phyloP scores from a whole-genome alignment of 257 asterid genomes.

The Linaria vulgaris region DNA sequence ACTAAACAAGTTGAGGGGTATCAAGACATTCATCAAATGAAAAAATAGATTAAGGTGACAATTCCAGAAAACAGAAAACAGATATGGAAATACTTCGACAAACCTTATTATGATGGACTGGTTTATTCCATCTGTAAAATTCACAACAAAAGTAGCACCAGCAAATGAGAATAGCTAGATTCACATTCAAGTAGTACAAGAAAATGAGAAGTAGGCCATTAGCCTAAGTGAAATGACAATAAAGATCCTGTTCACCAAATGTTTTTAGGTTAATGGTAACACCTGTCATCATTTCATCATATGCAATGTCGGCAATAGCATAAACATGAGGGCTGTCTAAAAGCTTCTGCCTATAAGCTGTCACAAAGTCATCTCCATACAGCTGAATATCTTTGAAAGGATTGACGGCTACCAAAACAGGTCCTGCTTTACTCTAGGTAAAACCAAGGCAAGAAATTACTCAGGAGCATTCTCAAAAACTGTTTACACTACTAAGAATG shows the following conservation, averaged over 20 bases:
- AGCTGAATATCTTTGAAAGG: slow-evolving; percentile 77
- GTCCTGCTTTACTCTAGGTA: slow-evolving; percentile 90
- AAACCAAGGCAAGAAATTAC: slow-evolving; percentile 30
- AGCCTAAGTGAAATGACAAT: slow-evolving; percentile 18
- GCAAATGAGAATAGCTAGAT: slow-evolving; percentile 20
- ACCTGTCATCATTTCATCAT: slow-evolving; percentile 84
- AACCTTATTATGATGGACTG: slow-evolving; percentile 95
- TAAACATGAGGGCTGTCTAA: slow-evolving; percentile 88
- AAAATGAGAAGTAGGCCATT: slow-evolving; percentile 22
- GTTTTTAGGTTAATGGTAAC: slow-evolving; percentile 22
- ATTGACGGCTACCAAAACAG: slow-evolving; percentile 75
- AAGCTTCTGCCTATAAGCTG: slow-evolving; percentile 70
- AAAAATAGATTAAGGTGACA: not conserved
- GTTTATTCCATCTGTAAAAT: slow-evolving; percentile 63
- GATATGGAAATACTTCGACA: slow-evolving; percentile 31
- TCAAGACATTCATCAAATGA: slow-evolving; percentile 2
- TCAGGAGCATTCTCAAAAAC: slow-evolving; percentile 20
- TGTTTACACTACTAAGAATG: not conserved
- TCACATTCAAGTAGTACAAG: slow-evolving; percentile 4
- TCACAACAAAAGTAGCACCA: slow-evolving; percentile 22
- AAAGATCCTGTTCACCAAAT: slow-evolving; percentile 18
- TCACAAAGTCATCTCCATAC: slow-evolving; percentile 63
- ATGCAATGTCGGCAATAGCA: slow-evolving; percentile 78
- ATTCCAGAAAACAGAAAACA: slow-evolving; percentile 6
- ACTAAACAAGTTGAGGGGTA: slow-evolving; percentile 12